Conservation (phyloP, 495 filamentous ascomycete species). For the Xylaria flabelliformis region DNA sequence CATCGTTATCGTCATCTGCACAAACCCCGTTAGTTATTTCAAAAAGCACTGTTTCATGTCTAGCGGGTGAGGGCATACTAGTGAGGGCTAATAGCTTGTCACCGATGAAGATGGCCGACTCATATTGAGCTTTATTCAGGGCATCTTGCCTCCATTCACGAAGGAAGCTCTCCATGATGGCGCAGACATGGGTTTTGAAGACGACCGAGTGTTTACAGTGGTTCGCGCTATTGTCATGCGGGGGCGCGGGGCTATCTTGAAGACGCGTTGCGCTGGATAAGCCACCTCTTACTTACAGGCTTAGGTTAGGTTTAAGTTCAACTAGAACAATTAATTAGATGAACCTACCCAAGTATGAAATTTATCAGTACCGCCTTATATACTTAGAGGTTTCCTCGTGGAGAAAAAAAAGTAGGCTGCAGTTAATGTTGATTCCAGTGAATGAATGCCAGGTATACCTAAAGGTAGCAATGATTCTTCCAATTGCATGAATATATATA, state of each 20-base stretch:
- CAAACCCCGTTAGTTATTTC: conserved; percentile 34
- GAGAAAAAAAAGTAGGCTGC: too few relatives aligned
- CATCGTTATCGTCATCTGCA: conserved; percentile 85
- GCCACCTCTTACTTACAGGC: background rate
- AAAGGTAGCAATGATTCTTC: too few relatives aligned
- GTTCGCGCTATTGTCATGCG: conserved; percentile 14
- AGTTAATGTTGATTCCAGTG: too few relatives aligned
- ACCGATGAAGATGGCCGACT: conserved; percentile 92
- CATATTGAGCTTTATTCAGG: conserved; percentile 90
- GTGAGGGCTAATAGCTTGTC: conserved; percentile 96
- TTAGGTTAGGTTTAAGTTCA: background rate
- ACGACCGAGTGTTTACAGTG: conserved; percentile 15
- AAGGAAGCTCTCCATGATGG: conserved; percentile 85
- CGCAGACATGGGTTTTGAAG: conserved; percentile 19
- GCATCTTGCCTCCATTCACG: conserved; percentile 93
- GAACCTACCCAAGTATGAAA: background rate
- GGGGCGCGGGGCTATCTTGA: conserved; percentile 6
- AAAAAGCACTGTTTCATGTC: background rate
- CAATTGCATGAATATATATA: too few relatives aligned
- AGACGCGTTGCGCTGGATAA: conserved; percentile 3
- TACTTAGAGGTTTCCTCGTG: too few relatives aligned
- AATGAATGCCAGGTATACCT: too few relatives aligned
- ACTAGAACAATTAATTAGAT: background rate
- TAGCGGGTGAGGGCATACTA: conserved; percentile 58
- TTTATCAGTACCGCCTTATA: too few relatives aligned